Evolutionary conservation across 306 rosid genomes (phyloP).

Genomic region (Quercus agrifolia): DNA sequence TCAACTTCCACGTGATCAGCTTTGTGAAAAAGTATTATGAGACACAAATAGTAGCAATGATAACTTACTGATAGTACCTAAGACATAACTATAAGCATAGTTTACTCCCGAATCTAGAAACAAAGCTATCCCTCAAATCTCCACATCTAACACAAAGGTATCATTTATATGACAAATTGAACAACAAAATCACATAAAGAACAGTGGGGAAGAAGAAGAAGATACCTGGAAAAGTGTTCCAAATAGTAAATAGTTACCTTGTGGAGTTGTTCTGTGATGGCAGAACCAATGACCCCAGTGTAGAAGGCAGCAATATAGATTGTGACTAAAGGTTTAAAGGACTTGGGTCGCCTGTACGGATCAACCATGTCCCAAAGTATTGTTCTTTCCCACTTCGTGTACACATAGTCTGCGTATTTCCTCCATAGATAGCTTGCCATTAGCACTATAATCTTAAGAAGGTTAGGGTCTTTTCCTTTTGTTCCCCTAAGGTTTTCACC

Average conservation of each 20-base stretch:
- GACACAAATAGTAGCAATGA: neutral
- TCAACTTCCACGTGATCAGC: neutral
- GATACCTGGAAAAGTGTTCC: neutral
- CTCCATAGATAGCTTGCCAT: constrained; percentile 80
- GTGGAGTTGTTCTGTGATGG: constrained; percentile 87
- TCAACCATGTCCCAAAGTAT: constrained; percentile 87
- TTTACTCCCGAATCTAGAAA: neutral
- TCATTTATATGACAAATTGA: neutral
- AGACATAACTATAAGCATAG: neutral
- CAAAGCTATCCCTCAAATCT: no score
- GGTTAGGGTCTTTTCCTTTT: no score
- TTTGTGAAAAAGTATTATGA: neutral
- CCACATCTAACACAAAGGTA: neutral
- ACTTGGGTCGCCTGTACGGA: constrained; percentile 76
- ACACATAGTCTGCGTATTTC: constrained; percentile 80
- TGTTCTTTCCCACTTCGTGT: constrained; percentile 82
- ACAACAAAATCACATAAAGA: neutral
- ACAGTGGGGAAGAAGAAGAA: neutral
- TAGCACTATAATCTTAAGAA: neutral
- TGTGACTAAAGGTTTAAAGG: constrained; percentile 75
- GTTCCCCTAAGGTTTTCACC: no score
- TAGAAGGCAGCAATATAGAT: constrained; percentile 76
- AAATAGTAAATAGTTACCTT: constrained; percentile 41
- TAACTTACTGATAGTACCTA: neutral
- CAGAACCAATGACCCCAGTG: constrained; percentile 81